phyloP scores from a whole-genome alignment of 805 yeast species.

The Kazachstania taianensis region DNA sequence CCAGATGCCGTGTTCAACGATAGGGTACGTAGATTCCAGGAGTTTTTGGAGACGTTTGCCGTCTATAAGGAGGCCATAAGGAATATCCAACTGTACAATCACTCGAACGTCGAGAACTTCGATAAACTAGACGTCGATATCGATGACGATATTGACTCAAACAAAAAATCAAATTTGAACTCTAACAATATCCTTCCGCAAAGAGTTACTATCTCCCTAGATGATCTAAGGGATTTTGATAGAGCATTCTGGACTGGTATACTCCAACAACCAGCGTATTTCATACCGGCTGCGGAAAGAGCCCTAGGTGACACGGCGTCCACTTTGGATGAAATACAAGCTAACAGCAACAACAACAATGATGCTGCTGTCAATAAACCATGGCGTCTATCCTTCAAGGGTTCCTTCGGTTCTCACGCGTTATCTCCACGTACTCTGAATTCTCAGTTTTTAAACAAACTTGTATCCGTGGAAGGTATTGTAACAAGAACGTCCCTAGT shows the following conservation, averaged over 20 bases:
- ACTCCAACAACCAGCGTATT: conserved; percentile 70
- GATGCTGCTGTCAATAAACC: conserved; percentile 43
- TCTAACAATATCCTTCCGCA: conserved; percentile 14
- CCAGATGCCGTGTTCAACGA: conserved; percentile 55
- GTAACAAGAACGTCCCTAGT: conserved; percentile 90
- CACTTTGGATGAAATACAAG: conserved; percentile 36
- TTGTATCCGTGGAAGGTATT: conserved; percentile 88
- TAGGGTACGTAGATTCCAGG: conserved; percentile 80
- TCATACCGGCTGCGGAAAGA: conserved; percentile 76
- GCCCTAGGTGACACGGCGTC: conserved; percentile 74
- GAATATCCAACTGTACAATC: conserved; percentile 58
- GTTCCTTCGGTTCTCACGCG: conserved; percentile 82
- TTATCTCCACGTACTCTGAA: conserved; percentile 82
- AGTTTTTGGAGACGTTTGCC: conserved; percentile 50
- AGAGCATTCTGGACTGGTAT: conserved; percentile 67
- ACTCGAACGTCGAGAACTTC: not conserved
- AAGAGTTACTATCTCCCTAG: conserved; percentile 67
- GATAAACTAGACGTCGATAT: not conserved
- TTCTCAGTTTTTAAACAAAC: conserved; percentile 63
- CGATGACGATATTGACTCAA: conserved; percentile 8
- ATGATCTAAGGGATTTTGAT: conserved; percentile 82
- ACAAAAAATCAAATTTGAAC: conserved; percentile 24
- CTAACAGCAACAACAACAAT: conserved; percentile 31
- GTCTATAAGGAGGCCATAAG: conserved; percentile 34
- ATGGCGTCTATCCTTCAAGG: conserved; percentile 66